Evolutionary conservation across 2,329 filamentous ascomycete species (phyloP), one percentile per base, ranked within the genome.

Genomic region (Zasmidium angulare): DNA sequence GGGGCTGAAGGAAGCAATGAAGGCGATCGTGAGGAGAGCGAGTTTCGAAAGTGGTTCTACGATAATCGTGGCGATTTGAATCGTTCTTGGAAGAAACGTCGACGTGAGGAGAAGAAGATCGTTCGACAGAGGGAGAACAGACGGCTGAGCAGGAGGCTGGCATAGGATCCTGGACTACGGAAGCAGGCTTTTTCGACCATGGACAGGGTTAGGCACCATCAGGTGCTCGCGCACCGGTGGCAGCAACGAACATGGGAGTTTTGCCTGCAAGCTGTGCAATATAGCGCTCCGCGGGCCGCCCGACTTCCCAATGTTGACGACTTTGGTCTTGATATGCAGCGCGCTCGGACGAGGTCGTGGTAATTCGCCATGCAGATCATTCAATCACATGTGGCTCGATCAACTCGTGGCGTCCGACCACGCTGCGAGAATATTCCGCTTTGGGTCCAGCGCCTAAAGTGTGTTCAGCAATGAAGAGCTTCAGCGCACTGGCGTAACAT

Each of bases 31-130:
- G 74, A 75, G 4, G 82, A 86, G 61, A 84, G 81, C 55, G 84
- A 85, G 36, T 87, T 87, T 66, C 73, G 78, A 4, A 84, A 86
- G 68, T 85, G 83, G 80, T 88, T 88, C 69, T 88, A 77, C 71
- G 79, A 81, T 63, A 76, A 81, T 50, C 70, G 79, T 2, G 79
- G 79, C 3, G 77, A 80, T 52, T 70, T 77, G 50, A 81, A 82
- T 58, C 67, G 79, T 1, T 75, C 75, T 48, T 82, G 80, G 80
- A 81, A 81, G 73, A 84, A 81, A 74, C 75, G 83, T 63, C 76
- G 84, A 60, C 75, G 85, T 55, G 85, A 87, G 62, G 82, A 81
- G 50, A 77, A 83, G 60, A 88, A 88, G 76, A 78, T 82, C 60
- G 81, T 84, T 70, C 75, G 85, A 65, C 82, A 86, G 72, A 78